phyloP scores from a whole-genome alignment of 495 filamentous ascomycete genomes.

The Tuber magnatum region DNA sequence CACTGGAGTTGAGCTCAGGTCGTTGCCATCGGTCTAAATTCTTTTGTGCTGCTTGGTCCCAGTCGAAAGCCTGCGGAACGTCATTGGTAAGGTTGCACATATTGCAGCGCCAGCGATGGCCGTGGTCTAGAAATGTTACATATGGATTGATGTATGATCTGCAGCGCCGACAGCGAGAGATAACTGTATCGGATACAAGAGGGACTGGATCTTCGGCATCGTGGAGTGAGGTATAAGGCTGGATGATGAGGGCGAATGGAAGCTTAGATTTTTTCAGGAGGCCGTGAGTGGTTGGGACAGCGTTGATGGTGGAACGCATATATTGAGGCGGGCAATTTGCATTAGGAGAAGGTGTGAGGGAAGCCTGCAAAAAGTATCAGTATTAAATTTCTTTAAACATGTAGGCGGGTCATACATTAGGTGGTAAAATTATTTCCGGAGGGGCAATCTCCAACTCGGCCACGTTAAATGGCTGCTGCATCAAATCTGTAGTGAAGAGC shows the following conservation, averaged over 20 bases:
- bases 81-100: slow-evolving; percentile 99
- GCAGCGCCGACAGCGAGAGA: slow-evolving; percentile 89
- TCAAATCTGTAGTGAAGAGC: slow-evolving; percentile 82
- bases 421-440: slow-evolving; percentile 81
- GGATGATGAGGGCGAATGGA: slow-evolving; percentile 90
- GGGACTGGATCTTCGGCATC: slow-evolving; percentile 86
- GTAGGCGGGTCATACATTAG: slow-evolving; percentile 61
- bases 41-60: slow-evolving; percentile 87
- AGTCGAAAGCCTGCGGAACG: slow-evolving; percentile 96
- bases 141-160: slow-evolving; percentile 97
- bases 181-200: slow-evolving; percentile 91
- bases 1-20: slow-evolving; percentile 83
- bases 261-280: slow-evolving; percentile 93
- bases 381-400: not conserved
- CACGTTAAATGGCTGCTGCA: slow-evolving; percentile 88
- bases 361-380: slow-evolving; percentile 53
- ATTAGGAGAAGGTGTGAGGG: slow-evolving; percentile 83
- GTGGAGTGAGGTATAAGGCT: slow-evolving; percentile 87
- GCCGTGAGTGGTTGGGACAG: slow-evolving; percentile 80
- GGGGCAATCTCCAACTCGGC: slow-evolving; percentile 86
- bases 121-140: slow-evolving; percentile 90
- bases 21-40: slow-evolving; percentile 81
- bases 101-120: slow-evolving; percentile 96
- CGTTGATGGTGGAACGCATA: slow-evolving; percentile 89
- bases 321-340: slow-evolving; percentile 93